phyloP scores from a whole-genome alignment of 2,329 filamentous ascomycete species.

The Cephalotrichum gorgonifer region DNA sequence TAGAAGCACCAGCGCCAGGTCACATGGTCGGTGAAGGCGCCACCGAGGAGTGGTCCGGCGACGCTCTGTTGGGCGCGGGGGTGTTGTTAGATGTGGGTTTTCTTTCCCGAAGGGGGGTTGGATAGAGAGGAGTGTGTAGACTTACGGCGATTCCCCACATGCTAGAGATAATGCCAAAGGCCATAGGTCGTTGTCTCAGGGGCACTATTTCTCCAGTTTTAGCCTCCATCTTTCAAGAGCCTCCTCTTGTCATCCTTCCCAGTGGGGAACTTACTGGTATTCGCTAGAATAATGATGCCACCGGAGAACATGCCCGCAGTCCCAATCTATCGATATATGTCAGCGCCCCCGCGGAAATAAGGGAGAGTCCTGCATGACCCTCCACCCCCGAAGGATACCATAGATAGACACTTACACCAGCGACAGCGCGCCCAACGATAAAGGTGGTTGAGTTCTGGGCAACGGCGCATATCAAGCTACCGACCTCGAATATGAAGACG shows the following conservation, averaged over 20 bases:
- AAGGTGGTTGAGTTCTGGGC: conserved; percentile 35
- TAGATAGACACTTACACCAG: conserved; percentile 23
- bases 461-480: conserved; percentile 31
- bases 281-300: conserved; percentile 34
- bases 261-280: conserved; percentile 20
- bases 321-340: conserved; percentile 26
- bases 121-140: conserved; percentile 4
- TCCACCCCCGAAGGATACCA: background rate
- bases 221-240: background rate
- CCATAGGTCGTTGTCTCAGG: conserved; percentile 40
- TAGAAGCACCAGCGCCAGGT: conserved; percentile 45
- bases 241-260: background rate
- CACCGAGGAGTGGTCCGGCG: conserved; percentile 38
- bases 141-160: conserved; percentile 43
- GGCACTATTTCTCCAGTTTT: conserved; percentile 27
- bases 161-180: conserved; percentile 42
- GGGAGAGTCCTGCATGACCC: too few species aligned
- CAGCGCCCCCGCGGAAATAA: too few species aligned
- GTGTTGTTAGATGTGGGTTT: conserved; percentile 3
- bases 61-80: conserved; percentile 22
- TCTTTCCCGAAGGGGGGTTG: too few species aligned
- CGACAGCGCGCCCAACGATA: conserved; percentile 40
- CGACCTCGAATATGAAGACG: conserved; percentile 32
- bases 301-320: conserved; percentile 40
- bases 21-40: conserved; percentile 35